Conservation (phyloP, 495 filamentous ascomycete genomes). For the Aspergillus campestris region DNA sequence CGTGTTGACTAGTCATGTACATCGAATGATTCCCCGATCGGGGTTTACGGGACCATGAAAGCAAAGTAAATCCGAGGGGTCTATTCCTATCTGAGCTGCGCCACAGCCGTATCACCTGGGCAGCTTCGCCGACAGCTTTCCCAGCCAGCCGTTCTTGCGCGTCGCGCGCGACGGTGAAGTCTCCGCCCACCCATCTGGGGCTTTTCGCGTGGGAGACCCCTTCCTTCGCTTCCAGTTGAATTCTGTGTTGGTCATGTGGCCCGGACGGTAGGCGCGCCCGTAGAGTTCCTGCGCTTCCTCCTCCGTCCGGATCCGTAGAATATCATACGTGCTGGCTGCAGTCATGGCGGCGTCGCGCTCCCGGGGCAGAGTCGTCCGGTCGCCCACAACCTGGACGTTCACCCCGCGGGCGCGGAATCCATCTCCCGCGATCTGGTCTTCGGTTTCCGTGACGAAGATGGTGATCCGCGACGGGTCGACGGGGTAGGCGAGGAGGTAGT, state of each 20-base stretch:
- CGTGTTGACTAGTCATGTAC: too few relatives aligned
- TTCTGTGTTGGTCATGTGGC: constrained; percentile 25
- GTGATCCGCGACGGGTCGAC: constrained; percentile 13
- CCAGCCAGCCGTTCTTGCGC: too few relatives aligned
- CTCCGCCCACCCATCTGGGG: too few relatives aligned
- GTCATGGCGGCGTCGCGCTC: constrained; percentile 23
- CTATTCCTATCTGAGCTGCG: too few relatives aligned
- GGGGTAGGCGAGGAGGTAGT: constrained; percentile 18
- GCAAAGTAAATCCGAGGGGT: too few relatives aligned
- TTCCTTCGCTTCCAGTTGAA: constrained; percentile 20
- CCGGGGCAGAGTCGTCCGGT: constrained; percentile 6
- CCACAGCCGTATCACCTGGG: too few relatives aligned
- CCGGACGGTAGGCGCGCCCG: constrained; percentile 9
- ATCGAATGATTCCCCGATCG: too few relatives aligned
- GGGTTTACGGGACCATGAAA: too few relatives aligned
- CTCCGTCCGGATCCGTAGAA: constrained; percentile 14
- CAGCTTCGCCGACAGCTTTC: too few relatives aligned
- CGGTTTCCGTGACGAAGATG: constrained; percentile 17
- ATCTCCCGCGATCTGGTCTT: constrained; percentile 12
- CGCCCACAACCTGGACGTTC: constrained; percentile 12
- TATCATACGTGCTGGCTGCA: constrained; percentile 20
- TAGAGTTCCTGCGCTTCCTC: constrained; percentile 17
- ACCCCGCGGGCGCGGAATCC: constrained; percentile 9
- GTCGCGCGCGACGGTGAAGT: too few relatives aligned
- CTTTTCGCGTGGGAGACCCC: background rate